Base-by-base conservation (phyloP, 106 monocot genomes). In the Ottelia alismoides region DNA sequence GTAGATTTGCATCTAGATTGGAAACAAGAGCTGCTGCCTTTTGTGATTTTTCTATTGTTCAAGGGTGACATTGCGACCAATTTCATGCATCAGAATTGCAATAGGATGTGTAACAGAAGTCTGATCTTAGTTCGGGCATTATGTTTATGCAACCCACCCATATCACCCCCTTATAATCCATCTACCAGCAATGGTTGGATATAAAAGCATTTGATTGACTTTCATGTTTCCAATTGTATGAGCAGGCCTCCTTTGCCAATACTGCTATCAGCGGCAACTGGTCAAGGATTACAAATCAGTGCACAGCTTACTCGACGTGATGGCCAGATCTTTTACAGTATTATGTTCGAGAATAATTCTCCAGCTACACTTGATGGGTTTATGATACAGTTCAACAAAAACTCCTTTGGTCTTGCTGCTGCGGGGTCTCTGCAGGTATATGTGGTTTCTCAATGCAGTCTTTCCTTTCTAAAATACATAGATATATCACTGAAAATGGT, bases 331-430 rank as follows among this genome's bases (percentile, higher is more conserved):
- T 98, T 85, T 55, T 98, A 98, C 63, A 69, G 56, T 20, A 48
- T 90, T 27, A 53, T 67, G 40, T 82, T 98, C 47, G 96, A 98
- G 48, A 98, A 98, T 56, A 72, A 60, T 68, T 61, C 96, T 51
- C 82, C 71, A 24, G 32, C 51, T 23, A 43, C 65, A 1, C 57
- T 98, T 22, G 96, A 98, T 73, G 96, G 96, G 7, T 98, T 98
- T 64, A 89, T 98, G 96, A 98, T 98, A 67, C 90, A 90, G 47
- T 98, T 98, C 52, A 98, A 98, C 74, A 98, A 90, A 56, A 98
- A 98, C 57, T 69, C 85, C 47, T 90, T 98, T 63, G 96, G 96
- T 56, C 82, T 98, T 75, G 82, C 85, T 24, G 77, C 85, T 58
- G 85, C 70, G 54, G 79, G 73, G 59, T 70, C 79, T 50, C 69